Base-by-base conservation (phyloP, 495 filamentous ascomycete genomes). In the Penicillium ucsense region DNA sequence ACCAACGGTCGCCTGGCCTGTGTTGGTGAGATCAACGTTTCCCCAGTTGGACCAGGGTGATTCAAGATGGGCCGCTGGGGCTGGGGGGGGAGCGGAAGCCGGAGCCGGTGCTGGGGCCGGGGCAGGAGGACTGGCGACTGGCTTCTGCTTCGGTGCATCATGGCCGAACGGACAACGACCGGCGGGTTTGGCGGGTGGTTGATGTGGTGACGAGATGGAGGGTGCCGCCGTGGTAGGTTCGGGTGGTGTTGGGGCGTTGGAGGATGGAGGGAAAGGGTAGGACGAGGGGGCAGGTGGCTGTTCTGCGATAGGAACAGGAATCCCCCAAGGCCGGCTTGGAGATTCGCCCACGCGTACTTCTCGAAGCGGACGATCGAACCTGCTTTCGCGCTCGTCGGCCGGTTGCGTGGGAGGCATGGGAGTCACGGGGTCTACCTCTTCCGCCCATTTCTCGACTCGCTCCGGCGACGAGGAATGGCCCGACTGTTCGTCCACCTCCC, bases 321-420 rank as follows among this genome's bases (percentile, higher is more conserved):
- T 91, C 3, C 89, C 89, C 89, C 89, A 95, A 30, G 89, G 89
- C 29, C 89, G 76, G 60, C 84, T 91, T 33, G 89, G 89, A 32
- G 85, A 90, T 61, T 95, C 89, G 11, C 89, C 89, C 28, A 95
- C 79, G 5, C 89, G 74, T 9, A 95, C 77, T 49, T 94, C 89
- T 50, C 86, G 82, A 40, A 95, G 55, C 3, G 83, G 80, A 37
- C 89, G 78, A 54, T 94, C 88, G 57, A 92, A 94, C 51, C 80
- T 83, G 42, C 67, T 55, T 48, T 66, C 70, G 66, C 64, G 76
- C 7, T 68, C 59, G 10, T 72, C 67, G 40, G 71, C 64, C 35
- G 63, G 59, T 29, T 64, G 39, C 0, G 39, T 53, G 35, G 59
- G 61, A 12, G 55, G 60, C 35, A 34, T 32, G 59, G 63, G 38